phyloP scores from a whole-genome alignment of 441 rosid genomes.

The Caryocar brasiliense region DNA sequence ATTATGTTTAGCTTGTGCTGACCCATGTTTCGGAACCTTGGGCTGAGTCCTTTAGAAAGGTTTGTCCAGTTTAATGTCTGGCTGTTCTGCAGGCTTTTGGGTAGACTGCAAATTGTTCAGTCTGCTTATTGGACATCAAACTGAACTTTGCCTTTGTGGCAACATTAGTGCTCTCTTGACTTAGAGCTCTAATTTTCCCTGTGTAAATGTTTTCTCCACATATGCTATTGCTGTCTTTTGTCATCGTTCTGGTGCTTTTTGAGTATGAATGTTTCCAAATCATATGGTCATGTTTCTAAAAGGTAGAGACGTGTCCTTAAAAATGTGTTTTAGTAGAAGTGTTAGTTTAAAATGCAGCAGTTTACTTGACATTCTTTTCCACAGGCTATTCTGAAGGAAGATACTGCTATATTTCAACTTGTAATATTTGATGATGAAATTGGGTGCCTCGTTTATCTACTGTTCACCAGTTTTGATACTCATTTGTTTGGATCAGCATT shows the following conservation, averaged over 20 bases:
- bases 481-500: constrained; percentile 76
- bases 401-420: constrained; percentile 60
- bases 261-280: neutral
- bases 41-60: too few species aligned
- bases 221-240: neutral
- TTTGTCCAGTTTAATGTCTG: too few species aligned
- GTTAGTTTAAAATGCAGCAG: constrained; percentile 56
- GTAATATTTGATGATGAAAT: constrained; percentile 63
- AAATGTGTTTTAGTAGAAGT: constrained; percentile 20
- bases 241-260: neutral
- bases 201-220: too few species aligned
- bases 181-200: too few species aligned
- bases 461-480: constrained; percentile 67
- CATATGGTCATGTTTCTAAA: neutral
- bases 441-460: constrained; percentile 55
- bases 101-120: too few species aligned
- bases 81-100: too few species aligned
- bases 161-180: too few species aligned
- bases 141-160: too few species aligned
- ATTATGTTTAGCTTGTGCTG: too few species aligned
- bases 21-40: too few species aligned
- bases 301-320: too few species aligned
- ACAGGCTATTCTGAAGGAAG: constrained; percentile 86
- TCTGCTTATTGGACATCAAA: too few species aligned
- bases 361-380: constrained; percentile 65